Evolutionary conservation across 768 basidiomycete species (phyloP).

Genomic region (Amanita exitialis): DNA sequence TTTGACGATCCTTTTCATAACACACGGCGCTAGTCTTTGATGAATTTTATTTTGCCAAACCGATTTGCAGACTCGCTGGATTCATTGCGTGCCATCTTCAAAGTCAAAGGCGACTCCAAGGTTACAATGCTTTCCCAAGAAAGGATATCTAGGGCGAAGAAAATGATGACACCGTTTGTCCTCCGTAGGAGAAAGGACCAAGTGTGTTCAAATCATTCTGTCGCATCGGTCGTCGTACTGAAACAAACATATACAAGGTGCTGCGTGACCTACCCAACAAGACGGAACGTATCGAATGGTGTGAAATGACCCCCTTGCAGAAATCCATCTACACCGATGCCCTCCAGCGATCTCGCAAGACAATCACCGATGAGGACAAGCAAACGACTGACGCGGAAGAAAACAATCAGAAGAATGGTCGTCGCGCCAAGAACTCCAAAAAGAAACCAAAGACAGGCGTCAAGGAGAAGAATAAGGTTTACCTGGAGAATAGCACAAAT

Average conservation of each 20-base stretch:
- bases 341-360: constrained; percentile 76
- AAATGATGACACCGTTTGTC: constrained; percentile 99
- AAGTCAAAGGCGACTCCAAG: constrained; percentile 88
- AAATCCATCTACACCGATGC: constrained; percentile 78
- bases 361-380: constrained; percentile 44
- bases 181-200: constrained; percentile 95
- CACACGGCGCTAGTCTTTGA: constrained; percentile 61
- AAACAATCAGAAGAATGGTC: constrained; percentile 11
- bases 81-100: constrained; percentile 89
- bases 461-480: constrained; percentile 52
- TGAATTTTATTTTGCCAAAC: constrained; percentile 95
- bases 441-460: constrained; percentile 37
- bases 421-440: constrained; percentile 20
- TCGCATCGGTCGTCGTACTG: background rate
- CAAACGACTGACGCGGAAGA: constrained; percentile 14
- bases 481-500: constrained; percentile 78
- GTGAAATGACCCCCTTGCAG: constrained; percentile 83
- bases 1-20: background rate
- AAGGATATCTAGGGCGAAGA: constrained; percentile 90
- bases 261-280: constrained; percentile 90
- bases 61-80: constrained; percentile 74
- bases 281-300: constrained; percentile 90
- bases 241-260: constrained; percentile 43
- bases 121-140: constrained; percentile 84
- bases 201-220: constrained; percentile 24